Percentiles rank a stretch among this genome's conserved stretches.
phyloP scores from a whole-genome alignment of 2,329 filamentous ascomycete genomes.

The Scolecobasidium constrictum region DNA sequence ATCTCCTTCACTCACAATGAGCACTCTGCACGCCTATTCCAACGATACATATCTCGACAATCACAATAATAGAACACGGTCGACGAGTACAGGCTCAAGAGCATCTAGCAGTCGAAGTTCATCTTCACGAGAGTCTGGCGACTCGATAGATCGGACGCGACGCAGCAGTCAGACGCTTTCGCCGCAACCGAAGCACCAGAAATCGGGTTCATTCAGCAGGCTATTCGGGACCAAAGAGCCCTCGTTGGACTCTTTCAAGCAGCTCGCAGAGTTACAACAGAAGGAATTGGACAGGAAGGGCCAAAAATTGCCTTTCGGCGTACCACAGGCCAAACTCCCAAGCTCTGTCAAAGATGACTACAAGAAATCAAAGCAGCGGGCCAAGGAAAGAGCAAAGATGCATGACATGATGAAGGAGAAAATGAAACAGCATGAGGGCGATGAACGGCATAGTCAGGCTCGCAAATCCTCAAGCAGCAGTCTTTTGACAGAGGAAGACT shows the following conservation, averaged over 20 bases:
- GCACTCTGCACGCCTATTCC: neutral
- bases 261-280: neutral
- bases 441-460: neutral
- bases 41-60: neutral
- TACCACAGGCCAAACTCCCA: conserved; percentile 2
- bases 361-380: conserved; percentile 3
- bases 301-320: conserved; percentile 2
- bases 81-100: neutral
- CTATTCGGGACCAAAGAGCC: conserved; percentile 7
- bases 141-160: neutral
- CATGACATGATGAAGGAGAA: neutral
- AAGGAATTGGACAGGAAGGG: conserved; percentile 3
- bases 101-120: neutral
- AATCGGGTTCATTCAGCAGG: conserved; percentile 2
- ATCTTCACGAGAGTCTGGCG: neutral
- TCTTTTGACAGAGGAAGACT: too few species aligned
- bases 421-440: neutral
- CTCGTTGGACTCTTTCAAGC: neutral
- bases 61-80: neutral
- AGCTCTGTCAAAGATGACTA: neutral
- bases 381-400: conserved; percentile 5
- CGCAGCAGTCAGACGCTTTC: neutral
- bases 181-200: conserved; percentile 4
- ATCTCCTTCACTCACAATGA: neutral
- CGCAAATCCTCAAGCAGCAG: too few species aligned